Percentiles rank a stretch among this genome's conserved stretches.
Conservation (phyloP, 352 stramenopile genomes). For the Phytopythium vexans region DNA sequence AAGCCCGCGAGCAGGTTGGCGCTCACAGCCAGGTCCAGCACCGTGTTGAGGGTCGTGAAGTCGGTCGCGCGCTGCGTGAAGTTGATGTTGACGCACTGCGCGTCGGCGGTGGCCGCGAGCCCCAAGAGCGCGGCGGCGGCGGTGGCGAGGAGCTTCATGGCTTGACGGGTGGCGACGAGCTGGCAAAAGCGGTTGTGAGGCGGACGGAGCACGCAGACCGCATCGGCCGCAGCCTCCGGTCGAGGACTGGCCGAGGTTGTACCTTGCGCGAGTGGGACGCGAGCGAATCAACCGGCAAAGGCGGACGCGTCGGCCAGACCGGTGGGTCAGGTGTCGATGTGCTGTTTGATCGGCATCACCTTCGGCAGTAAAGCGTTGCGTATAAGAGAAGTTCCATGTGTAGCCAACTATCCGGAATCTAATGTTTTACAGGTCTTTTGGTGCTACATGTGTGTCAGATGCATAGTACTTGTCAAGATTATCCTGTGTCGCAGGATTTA, state of each 20-base stretch:
- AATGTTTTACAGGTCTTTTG: neutral
- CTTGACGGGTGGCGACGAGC: neutral
- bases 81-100: conserved; percentile 22
- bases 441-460: neutral
- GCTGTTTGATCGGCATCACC: neutral
- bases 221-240: neutral
- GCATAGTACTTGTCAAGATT: no score
- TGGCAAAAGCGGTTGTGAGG: no score
- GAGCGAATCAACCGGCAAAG: conserved; percentile 3
- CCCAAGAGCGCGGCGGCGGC: conserved; percentile 6
- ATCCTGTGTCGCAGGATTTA: no score
- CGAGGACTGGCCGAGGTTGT: neutral
- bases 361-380: no score
- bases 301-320: neutral
- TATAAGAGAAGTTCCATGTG: no score
- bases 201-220: neutral
- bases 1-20: conserved; percentile 22
- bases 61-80: conserved; percentile 19
- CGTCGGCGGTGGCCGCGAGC: conserved; percentile 7
- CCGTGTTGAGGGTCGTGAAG: conserved; percentile 26
- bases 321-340: neutral
- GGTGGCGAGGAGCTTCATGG: conserved; percentile 16
- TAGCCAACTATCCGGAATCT: no score
- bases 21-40: conserved; percentile 24
- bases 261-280: no score